Base-by-base conservation (phyloP, 2,329 filamentous ascomycete species). In the Pyricularia sp. region DNA sequence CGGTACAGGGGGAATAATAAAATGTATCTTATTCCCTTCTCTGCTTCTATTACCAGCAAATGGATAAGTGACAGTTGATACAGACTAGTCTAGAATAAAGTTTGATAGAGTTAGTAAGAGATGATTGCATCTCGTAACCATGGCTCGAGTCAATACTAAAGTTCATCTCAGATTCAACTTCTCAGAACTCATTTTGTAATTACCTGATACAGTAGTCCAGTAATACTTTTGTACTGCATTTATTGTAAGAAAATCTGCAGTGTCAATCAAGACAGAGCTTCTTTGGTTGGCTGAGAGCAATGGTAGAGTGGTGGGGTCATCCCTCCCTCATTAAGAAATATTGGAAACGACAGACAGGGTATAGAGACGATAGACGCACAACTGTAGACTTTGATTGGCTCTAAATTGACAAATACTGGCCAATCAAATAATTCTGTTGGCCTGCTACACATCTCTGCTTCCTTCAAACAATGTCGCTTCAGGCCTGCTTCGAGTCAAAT, bases 401-500 rank as follows among this genome's bases (percentile, higher is more conserved):
- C 40, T 63, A 63, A 63, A 63, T 63, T 55, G 26, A 6, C 26
- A 30, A 30, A 40, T 31, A 31, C 24, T 3, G 26, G 16, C 62
- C 62, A 63, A 63, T 63, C 62, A 63, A 19, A 30, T 63, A 63
- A 63, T 49, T 63, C 62, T 13, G 26, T 8, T 31, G 40, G 16
- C 35, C 22, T 49, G 16, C 26, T 22, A 19, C 28, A 19, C 35
- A 59, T 59, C 22, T 28, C 24, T 59, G 3, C 10, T 59, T 59
- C 55, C 24, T 26, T 16, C 12, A 28, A 26, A 57, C 13, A 12
- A 59, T 28, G 55, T 62, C 62, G 19, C 24, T 28, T 53, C 8
- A 19, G 26, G 12, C 33, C 33, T 35, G 33, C 33, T 35, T 35
- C 62, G 35, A 24, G 44, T 31, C 35, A 28, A 24, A n/a, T 2